Base-by-base conservation (phyloP, 805 yeast genomes). In the Candida odintsovae region DNA sequence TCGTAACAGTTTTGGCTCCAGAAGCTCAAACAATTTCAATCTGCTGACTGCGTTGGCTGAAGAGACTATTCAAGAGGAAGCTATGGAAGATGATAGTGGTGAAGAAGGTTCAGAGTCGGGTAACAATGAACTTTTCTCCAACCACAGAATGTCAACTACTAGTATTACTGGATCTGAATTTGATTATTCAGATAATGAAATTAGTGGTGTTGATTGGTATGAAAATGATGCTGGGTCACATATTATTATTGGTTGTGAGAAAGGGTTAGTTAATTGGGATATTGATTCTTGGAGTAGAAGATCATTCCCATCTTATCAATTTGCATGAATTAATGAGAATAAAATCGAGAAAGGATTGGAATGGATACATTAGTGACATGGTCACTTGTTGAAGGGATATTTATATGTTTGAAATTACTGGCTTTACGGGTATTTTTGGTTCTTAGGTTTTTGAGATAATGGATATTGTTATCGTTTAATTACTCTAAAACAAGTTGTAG, bases 211-310 rank as follows among this genome's bases (percentile, higher is more conserved):
- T 47, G 83, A 79, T 46, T 76, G 86, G 76, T 63, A 76, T 40
- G 71, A 71, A 40, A 74, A 72, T 50, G 61, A 63, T 16, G 71
- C 75, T 9, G 82, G 82, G 1, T 70, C 78, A 18, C 70, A 73
- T 33, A 61, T 84, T 35, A 67, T 79, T 7, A 76, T 84, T 31
- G 90, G 87, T 1, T 73, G 80, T 44, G 82, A 79, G 49, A 78
- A 76, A 39, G 95, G 95, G 1, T 67, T 87, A 19, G 70, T 82
- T 40, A 71, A 73, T 52, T 86, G 92, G 90, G 78, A 76, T 38
- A 74, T 86, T 41, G 85, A 84, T 55, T 72, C 78, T 15, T 75
- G 81, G 75, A 76, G 78, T 26, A 69, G 87, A 56, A 67, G 84
- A 48, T 76, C 83, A 47, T 78, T 78, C 52, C 82, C 85, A 3